Base-by-base conservation (phyloP, 345 rosid genomes). In the Litchi chinensis region DNA sequence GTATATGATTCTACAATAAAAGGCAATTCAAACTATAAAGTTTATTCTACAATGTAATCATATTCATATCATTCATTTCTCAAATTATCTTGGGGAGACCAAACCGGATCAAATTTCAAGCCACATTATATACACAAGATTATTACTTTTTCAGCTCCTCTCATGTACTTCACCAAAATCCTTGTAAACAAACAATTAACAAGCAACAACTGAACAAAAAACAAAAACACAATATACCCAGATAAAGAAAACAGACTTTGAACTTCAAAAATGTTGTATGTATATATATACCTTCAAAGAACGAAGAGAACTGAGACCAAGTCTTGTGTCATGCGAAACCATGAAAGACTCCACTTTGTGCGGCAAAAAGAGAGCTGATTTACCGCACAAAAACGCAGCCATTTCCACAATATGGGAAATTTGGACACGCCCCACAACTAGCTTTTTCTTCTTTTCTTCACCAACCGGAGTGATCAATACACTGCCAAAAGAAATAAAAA, bases 271-370 rank as follows among this genome's bases (percentile, higher is more conserved):
- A 16, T 32, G 4, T 32, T 32, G 37, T 32, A 32, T 32, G 4
- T 32, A 15, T 84, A 90, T 52, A 52, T 57, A 57, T 19, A 57
- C 94, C 97, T 82, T 75, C 62, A 88, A 86, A 77, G 86, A 91
- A 85, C 79, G 18, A 56, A 86, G 83, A 56, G 81, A 91, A 60
- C 86, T 79, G 2, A 82, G 71, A 71, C 86, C 79, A 21, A 76
- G 68, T 69, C 76, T 75, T 22, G 81, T 59, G 26, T 21, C 56
- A 26, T 28, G 71, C 6, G 84, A 81, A 83, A 82, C 82, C 80
- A 73, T 62, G 43, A 75, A 82, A 46, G 87, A 69, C 56, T 74
- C 82, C 69, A 37, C 37, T 78, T 65, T 82, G 9, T 79, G 80
- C 67, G 76, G 70, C 24, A 80, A 26, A 54, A 59, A 73, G 43